Evolutionary conservation across 2,329 filamentous ascomycete species (phyloP).

Genomic region (Monosporascus sp.): DNA sequence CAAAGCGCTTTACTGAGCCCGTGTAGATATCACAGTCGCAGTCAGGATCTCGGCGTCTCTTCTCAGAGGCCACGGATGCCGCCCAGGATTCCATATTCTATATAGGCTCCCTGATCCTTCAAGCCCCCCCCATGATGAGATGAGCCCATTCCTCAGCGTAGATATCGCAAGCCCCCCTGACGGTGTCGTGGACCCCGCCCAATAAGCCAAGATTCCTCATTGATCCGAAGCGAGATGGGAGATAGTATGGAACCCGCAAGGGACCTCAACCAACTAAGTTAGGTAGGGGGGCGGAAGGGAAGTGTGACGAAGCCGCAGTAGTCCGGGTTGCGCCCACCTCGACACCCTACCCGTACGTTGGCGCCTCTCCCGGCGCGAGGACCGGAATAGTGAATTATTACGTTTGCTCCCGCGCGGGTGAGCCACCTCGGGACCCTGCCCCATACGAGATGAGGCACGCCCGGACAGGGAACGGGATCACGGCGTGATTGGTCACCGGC

Average conservation of each 20-base stretch:
- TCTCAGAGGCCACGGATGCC: neutral
- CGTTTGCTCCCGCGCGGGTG: neutral
- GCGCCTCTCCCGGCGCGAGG: neutral
- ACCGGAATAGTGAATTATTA: neutral
- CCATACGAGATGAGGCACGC: neutral
- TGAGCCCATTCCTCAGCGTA: neutral
- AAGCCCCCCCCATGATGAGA: too few species aligned
- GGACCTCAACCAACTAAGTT: neutral
- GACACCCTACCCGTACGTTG: neutral
- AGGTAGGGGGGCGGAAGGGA: neutral
- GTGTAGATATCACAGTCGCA: neutral
- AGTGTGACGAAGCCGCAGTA: neutral
- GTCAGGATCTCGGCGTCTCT: neutral
- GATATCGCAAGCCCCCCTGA: neutral
- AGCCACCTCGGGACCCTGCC: neutral
- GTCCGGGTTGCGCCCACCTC: neutral
- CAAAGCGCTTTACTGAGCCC: neutral
- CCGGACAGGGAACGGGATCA: too few species aligned
- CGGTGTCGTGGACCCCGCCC: neutral
- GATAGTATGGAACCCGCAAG: neutral
- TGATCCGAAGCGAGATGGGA: neutral
- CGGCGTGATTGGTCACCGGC: neutral
- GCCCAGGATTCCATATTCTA: too few species aligned
- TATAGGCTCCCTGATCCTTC: too few species aligned
- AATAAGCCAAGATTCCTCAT: neutral